Evolutionary conservation across 225 moss, liverwort and hornwort genomes (phyloP), one percentile per base, ranked within the genome.

Genomic region (Antitrichia curtipendula): DNA sequence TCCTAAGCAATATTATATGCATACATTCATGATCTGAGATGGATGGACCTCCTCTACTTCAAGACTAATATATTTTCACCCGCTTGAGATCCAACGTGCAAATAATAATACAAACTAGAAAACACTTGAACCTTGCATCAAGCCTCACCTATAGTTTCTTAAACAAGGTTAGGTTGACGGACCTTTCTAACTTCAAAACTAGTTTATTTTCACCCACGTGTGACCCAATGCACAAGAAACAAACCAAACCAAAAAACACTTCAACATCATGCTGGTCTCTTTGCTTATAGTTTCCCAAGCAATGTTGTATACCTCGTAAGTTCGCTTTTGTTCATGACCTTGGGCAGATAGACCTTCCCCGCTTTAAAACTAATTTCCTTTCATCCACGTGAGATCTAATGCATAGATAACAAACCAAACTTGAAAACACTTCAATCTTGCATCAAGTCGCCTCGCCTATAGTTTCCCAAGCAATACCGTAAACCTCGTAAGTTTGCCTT

Each of bases 301-400:
- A 49, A 16, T 31, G 49, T 1, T 0, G 0, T 19, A 31, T 4
- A 20, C 1, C 21, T 50, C 0, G 2, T 49, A 32, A 1, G 7
- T 31, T 74, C 0, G 2, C 1, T 0, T 29, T 0, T 0, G 0
- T 19, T 20, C 3, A 31, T 32, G 7, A 31, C 32, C 12, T 31
- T 0, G 0, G 3, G 0, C 0, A 0, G 1, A 47, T 5, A 1
- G 7, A 31, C 47, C 12, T 12, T 73, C 19, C 0, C 0, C 0
- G 1, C 23, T 76, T 53, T 24, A 23, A 56, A 72, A 14, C 6
- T 70, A 19, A 15, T 69, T 69, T 40, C 8, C 2, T 40, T 69
- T 69, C 12, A 7, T 7, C 4, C 2, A 7, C 0, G 0, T 11
- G 18, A 18, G 28, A 18, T 1, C 18, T 0, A 18, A 4, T 0